A percentile compares a stretch with the other conserved stretches of the same genome.
Conservation (phyloP, 1,284 basidiomycete species). For the Papiliotrema fonsecae region DNA sequence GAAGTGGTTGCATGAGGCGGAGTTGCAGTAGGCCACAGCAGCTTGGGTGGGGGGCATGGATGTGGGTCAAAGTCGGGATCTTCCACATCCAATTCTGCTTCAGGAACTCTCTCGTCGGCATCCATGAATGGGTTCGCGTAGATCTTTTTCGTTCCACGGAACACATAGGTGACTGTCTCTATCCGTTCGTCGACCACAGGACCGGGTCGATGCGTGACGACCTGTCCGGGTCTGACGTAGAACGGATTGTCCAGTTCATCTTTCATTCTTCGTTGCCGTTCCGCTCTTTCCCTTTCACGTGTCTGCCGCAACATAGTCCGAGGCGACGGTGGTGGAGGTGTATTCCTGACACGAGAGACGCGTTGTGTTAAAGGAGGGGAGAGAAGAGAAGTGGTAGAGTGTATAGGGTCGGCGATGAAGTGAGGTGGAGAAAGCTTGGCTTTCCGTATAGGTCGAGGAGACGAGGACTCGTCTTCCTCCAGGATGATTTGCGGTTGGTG, state of each 20-base stretch:
- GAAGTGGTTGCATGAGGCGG: neutral
- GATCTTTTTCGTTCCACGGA: slow-evolving; percentile 41
- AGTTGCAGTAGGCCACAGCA: slow-evolving; percentile 34
- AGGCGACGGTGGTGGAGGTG: slow-evolving; percentile 4
- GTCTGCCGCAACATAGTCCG: slow-evolving; percentile 1
- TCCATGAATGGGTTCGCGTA: slow-evolving; percentile 39
- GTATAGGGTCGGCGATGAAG: slow-evolving; percentile 3
- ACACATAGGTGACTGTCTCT: slow-evolving; percentile 41
- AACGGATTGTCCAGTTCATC: slow-evolving; percentile 40
- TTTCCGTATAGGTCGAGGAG: neutral
- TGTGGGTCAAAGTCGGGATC: slow-evolving; percentile 39
- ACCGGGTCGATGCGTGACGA: slow-evolving; percentile 5
- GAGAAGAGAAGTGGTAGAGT: slow-evolving; percentile 1
- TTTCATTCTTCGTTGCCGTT: slow-evolving; percentile 13
- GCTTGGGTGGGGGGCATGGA: slow-evolving; percentile 35
- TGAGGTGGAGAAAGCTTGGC: neutral
- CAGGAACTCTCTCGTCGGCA: slow-evolving; percentile 16
- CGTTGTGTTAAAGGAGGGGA: slow-evolving; percentile 7
- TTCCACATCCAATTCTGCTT: slow-evolving; percentile 23
- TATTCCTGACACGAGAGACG: neutral
- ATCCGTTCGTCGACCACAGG: slow-evolving; percentile 21
- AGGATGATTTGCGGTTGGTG: neutral
- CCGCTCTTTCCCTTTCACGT: slow-evolving; percentile 5
- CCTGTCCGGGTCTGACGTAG: slow-evolving; percentile 32
- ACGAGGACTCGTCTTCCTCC: neutral